Conservation (phyloP, 306 rosid genomes). For the Alnus glutinosa region DNA sequence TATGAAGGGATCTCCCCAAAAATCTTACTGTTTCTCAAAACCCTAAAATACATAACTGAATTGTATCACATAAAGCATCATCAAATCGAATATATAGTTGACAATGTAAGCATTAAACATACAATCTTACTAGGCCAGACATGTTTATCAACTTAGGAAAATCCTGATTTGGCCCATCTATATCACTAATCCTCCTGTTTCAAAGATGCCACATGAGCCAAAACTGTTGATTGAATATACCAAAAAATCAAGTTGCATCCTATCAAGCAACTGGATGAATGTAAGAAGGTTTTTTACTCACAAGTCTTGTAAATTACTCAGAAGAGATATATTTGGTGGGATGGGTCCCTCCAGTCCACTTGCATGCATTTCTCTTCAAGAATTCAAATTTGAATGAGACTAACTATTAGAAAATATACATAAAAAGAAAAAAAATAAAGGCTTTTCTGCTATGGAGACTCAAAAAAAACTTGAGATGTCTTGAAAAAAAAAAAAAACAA, state of each 20-base stretch:
- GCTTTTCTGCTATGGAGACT: background rate
- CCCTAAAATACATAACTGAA: slow-evolving; percentile 43
- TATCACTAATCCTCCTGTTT: slow-evolving; percentile 76
- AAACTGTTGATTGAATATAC: slow-evolving; percentile 2
- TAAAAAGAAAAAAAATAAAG: too few relatives aligned
- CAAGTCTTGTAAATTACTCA: slow-evolving; percentile 53
- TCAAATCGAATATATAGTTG: slow-evolving; percentile 14
- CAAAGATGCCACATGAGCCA: slow-evolving; percentile 22
- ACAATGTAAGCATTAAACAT: slow-evolving; percentile 37
- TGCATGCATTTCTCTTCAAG: slow-evolving; percentile 73
- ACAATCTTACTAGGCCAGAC: slow-evolving; percentile 52
- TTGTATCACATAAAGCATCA: slow-evolving; percentile 32
- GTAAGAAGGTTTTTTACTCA: slow-evolving; percentile 44
- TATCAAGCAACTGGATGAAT: background rate
- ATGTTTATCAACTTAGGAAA: slow-evolving; percentile 61
- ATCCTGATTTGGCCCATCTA: slow-evolving; percentile 56
- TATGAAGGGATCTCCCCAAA: slow-evolving; percentile 71
- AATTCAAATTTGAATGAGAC: slow-evolving; percentile 19
- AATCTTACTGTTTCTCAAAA: slow-evolving; percentile 80
- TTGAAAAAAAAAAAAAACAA: background rate
- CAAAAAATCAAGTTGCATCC: background rate
- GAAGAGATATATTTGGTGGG: slow-evolving; percentile 61
- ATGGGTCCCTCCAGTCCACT: slow-evolving; percentile 86
- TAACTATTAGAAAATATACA: background rate
- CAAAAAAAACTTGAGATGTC: slow-evolving; percentile 15